These are phyloP conservation scores for Zasmidium cellare DNA, from an alignment of 2,329 filamentous ascomycete species.

Conservation along the genomic window DNA sequence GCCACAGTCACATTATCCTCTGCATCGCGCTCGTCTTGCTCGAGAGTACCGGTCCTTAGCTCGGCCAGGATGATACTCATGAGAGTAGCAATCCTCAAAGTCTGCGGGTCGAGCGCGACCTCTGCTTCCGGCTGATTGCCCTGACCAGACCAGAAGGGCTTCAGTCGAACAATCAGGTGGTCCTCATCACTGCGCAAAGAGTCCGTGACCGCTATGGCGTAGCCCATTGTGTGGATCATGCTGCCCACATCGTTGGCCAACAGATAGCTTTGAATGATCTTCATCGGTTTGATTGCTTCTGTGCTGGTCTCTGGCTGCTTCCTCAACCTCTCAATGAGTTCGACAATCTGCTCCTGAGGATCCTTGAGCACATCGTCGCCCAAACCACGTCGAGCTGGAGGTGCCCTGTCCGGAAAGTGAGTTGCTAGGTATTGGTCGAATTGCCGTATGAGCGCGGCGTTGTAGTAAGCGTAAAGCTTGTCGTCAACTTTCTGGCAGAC, in stretches of 20 bases:
- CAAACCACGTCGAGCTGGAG: constrained; percentile 57
- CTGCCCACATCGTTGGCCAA: constrained; percentile 60
- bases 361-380: constrained; percentile 66
- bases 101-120: constrained; percentile 43
- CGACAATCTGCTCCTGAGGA: constrained; percentile 27
- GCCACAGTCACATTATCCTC: constrained; percentile 76
- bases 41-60: constrained; percentile 44
- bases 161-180: constrained; percentile 26
- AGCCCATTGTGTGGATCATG: constrained; percentile 45
- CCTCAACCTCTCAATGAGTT: constrained; percentile 63
- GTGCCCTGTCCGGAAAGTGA: constrained; percentile 55
- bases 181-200: constrained; percentile 26
- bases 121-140: constrained; percentile 28
- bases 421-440: constrained; percentile 71
- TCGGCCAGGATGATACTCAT: constrained; percentile 65
- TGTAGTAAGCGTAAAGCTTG: constrained; percentile 82
- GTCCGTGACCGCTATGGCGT: constrained; percentile 42
- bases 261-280: constrained; percentile 74
- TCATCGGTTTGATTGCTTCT: constrained; percentile 66
- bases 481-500: constrained; percentile 84
- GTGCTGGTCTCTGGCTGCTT: constrained; percentile 55
- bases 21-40: constrained; percentile 45
- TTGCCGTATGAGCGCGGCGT: constrained; percentile 75
- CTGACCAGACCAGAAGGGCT: constrained; percentile 17
- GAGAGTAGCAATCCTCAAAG: constrained; percentile 47